Evolutionary conservation across 1,139 yeast genomes (phyloP).

Genomic region (Saccharomyces hybrid): DNA sequence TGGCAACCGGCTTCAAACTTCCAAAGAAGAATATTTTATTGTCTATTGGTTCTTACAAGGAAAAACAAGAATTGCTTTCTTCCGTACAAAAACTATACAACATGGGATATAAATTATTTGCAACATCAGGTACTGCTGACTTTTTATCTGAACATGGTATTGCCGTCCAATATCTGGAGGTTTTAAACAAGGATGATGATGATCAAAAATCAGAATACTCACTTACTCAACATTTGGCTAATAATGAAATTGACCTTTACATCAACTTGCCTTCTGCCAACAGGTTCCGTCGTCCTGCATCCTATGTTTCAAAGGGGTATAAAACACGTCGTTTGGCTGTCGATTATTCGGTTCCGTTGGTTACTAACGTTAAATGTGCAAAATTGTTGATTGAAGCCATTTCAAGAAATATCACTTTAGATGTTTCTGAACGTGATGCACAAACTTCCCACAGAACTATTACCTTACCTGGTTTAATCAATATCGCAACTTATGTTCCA

Average conservation of each 20-base stretch:
- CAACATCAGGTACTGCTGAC: constrained; percentile 98
- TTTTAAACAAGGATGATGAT: constrained; percentile 60
- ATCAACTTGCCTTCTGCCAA: constrained; percentile 94
- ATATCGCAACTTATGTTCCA: constrained; percentile 74
- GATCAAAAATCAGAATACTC: constrained; percentile 88
- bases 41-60: constrained; percentile 96
- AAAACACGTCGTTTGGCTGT: constrained; percentile 99
- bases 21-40: constrained; percentile 92
- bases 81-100: constrained; percentile 73
- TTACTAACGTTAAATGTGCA: constrained; percentile 96
- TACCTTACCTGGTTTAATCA: constrained; percentile 79
- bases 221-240: constrained; percentile 91
- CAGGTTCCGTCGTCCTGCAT: constrained; percentile 97
- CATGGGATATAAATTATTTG: constrained; percentile 84
- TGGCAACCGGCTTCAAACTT: constrained; percentile 89
- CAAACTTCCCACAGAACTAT: constrained; percentile 85
- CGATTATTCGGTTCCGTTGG: constrained; percentile 94
- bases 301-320: constrained; percentile 95
- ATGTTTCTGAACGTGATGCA: constrained; percentile 72
- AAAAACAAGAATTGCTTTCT: constrained; percentile 88
- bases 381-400: constrained; percentile 91
- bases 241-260: constrained; percentile 91
- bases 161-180: constrained; percentile 92
- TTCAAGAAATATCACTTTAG: constrained; percentile 58
- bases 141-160: constrained; percentile 90